Evolutionary conservation across 495 filamentous ascomycete genomes (phyloP).

Genomic region (Choiromyces venosus): DNA sequence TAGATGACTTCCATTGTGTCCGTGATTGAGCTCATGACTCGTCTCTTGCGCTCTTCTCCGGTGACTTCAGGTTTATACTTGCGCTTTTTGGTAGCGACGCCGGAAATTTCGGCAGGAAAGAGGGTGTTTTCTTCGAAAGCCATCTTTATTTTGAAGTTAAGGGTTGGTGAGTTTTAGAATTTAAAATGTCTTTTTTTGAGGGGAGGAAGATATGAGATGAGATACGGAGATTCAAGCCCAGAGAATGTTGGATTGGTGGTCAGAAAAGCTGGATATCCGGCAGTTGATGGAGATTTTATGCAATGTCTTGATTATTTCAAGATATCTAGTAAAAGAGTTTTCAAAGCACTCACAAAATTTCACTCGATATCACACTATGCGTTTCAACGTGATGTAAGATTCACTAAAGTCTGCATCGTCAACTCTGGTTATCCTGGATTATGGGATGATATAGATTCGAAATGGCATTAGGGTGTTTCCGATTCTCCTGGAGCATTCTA

Average conservation of each 20-base stretch:
- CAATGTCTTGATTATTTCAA: background rate
- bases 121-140: background rate
- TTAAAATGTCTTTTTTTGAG: background rate
- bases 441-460: background rate
- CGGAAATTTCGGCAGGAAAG: background rate
- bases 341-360: background rate
- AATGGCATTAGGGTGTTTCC: background rate
- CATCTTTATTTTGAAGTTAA: background rate
- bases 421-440: background rate
- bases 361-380: background rate
- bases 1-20: slow-evolving; percentile 19
- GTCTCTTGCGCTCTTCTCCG: background rate
- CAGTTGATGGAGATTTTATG: background rate
- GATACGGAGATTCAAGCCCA: background rate
- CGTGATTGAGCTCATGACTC: background rate
- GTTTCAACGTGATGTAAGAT: background rate
- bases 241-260: background rate
- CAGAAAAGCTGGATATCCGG: background rate
- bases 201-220: background rate
- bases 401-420: background rate
- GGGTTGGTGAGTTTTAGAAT: background rate
- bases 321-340: background rate
- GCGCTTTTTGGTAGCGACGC: background rate
- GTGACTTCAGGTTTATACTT: no score
- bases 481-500: background rate